Evolutionary conservation across 169 alveolate genomes (phyloP).

Genomic region (Fabrea salina): DNA sequence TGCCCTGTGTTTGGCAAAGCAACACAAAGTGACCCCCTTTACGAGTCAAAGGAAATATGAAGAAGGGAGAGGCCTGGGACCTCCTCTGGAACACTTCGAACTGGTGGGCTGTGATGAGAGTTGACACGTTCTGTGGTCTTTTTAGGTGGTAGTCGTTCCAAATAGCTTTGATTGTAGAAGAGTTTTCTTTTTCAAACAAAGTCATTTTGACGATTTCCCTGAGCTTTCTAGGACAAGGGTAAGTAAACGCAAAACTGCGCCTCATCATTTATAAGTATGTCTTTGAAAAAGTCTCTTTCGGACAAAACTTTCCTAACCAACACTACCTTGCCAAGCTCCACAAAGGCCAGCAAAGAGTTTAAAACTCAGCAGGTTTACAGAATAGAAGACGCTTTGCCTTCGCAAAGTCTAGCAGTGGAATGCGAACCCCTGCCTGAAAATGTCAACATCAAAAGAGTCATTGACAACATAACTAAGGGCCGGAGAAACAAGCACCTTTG

Average conservation of each 20-base stretch:
- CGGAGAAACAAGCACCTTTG: background rate
- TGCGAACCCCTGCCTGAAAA: conserved; percentile 1
- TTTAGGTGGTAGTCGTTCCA: conserved; percentile 60
- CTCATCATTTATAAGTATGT: background rate
- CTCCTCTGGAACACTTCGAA: conserved; percentile 28
- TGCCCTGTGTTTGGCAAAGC: conserved; percentile 39
- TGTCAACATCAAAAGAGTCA: background rate
- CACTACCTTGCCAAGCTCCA: too few species aligned
- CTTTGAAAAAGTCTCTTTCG: too few species aligned
- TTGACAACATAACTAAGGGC: background rate
- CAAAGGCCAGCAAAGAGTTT: too few species aligned
- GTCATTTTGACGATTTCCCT: conserved; percentile 59
- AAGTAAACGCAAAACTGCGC: conserved; percentile 40
- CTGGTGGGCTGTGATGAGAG: conserved; percentile 40
- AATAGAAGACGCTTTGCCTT: conserved; percentile 3
- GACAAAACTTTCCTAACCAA: too few species aligned
- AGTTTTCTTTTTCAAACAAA: conserved; percentile 53
- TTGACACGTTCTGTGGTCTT: conserved; percentile 43
- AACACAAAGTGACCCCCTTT: conserved; percentile 47
- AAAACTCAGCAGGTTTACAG: background rate
- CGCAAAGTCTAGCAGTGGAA: background rate
- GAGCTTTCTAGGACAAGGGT: conserved; percentile 68
- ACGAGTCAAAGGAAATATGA: conserved; percentile 59
- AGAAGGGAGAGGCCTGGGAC: conserved; percentile 47
- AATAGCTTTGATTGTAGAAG: conserved; percentile 32